Conservation (phyloP, 179 eudicot genomes). For the Corrigiola litoralis region DNA sequence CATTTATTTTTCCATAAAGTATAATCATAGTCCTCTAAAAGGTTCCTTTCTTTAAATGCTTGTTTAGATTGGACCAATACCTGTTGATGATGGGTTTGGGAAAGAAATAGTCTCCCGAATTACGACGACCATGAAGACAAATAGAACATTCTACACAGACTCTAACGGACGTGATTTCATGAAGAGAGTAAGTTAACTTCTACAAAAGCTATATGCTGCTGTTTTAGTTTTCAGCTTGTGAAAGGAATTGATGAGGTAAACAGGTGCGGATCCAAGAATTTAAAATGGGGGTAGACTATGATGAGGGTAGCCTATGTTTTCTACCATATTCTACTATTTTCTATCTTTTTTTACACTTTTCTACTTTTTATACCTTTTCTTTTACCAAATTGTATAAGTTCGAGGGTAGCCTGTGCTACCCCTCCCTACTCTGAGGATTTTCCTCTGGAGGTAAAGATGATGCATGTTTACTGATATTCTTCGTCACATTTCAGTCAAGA, state of each 20-base stretch:
- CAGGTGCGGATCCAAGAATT: no score
- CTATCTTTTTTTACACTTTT: no score
- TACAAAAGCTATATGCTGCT: background rate
- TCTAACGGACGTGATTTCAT: conserved; percentile 93
- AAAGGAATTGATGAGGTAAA: background rate
- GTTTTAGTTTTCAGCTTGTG: background rate
- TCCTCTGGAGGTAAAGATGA: no score
- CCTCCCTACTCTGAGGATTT: no score
- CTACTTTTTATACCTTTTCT: no score
- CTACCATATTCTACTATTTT: no score
- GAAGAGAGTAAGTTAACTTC: conserved; percentile 55
- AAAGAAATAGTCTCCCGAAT: conserved; percentile 70
- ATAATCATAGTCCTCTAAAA: background rate
- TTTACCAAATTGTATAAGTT: no score
- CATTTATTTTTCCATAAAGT: background rate
- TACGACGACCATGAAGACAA: conserved; percentile 52
- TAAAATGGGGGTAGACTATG: no score
- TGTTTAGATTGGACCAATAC: conserved; percentile 91
- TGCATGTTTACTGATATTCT: background rate
- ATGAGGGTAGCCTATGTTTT: no score
- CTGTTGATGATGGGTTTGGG: conserved; percentile 77
- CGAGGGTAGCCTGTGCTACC: no score
- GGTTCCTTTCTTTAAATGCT: conserved; percentile 1
- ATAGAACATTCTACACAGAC: conserved; percentile 78
- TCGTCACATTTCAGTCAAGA: background rate